phyloP scores from a whole-genome alignment of 164 flowering plant genomes.

The Malania oleifera region DNA sequence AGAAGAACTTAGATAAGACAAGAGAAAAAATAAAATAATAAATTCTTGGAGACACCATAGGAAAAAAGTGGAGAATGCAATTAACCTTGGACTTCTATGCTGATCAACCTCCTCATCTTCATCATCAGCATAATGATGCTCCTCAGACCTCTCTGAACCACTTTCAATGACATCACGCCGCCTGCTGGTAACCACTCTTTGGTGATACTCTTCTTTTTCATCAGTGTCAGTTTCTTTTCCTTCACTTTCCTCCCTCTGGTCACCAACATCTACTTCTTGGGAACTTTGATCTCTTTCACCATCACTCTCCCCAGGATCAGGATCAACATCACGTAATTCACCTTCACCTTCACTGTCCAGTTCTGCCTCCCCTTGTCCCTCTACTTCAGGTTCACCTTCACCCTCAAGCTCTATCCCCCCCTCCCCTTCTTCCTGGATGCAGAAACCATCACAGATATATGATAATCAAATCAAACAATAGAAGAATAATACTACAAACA shows the following conservation, averaged over 20 bases:
- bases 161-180: constrained; percentile 61
- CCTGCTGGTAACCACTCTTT: constrained; percentile 63
- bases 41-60: background rate
- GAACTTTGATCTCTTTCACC: constrained; percentile 83
- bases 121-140: constrained; percentile 54
- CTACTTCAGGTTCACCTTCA: constrained; percentile 57
- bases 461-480: too few relatives aligned
- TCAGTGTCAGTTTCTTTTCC: constrained; percentile 77
- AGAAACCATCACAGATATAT: constrained; percentile 5
- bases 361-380: constrained; percentile 85
- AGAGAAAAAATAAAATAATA: background rate
- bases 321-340: constrained; percentile 56
- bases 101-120: constrained; percentile 87
- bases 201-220: constrained; percentile 67
- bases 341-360: constrained; percentile 82
- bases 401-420: constrained; percentile 34
- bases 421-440: constrained; percentile 62
- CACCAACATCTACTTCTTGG: constrained; percentile 62
- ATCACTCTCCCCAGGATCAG: constrained; percentile 81
- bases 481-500: too few relatives aligned
- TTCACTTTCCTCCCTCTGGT: constrained; percentile 67
- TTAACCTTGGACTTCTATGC: constrained; percentile 60
- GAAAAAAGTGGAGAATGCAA: background rate
- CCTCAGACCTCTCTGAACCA: constrained; percentile 86
- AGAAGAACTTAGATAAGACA: background rate